Evolutionary conservation across 2,329 filamentous ascomycete species (phyloP).

Genomic region (Cladorrhinum sp.): DNA sequence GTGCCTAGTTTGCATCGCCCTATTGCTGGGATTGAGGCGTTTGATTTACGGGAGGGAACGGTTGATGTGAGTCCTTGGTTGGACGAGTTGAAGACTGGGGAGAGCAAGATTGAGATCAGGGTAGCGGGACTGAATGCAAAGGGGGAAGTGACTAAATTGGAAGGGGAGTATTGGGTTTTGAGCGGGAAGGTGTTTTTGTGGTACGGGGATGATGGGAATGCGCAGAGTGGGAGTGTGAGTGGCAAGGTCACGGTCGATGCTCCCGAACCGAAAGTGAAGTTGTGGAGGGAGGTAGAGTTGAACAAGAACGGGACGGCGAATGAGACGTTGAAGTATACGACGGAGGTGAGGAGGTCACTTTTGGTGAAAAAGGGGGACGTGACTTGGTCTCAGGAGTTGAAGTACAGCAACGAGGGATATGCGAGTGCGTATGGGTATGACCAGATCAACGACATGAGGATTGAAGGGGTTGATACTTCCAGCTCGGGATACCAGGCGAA

Average conservation of each 20-base stretch:
- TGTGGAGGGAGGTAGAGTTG: slow-evolving; percentile 28
- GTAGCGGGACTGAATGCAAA: slow-evolving; percentile 63
- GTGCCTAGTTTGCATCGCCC: slow-evolving; percentile 75
- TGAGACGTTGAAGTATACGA: slow-evolving; percentile 56
- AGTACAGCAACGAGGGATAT: slow-evolving; percentile 51
- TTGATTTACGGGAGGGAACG: slow-evolving; percentile 74
- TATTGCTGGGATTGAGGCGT: slow-evolving; percentile 73
- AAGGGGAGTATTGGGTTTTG: slow-evolving; percentile 69
- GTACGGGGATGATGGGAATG: slow-evolving; percentile 46
- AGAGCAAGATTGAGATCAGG: slow-evolving; percentile 54
- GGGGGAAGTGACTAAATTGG: slow-evolving; percentile 49
- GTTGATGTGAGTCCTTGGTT: slow-evolving; percentile 80
- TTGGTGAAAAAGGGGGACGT: slow-evolving; percentile 31
- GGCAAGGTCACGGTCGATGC: slow-evolving; percentile 22
- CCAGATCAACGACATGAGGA: slow-evolving; percentile 42
- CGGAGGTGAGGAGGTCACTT: slow-evolving; percentile 54
- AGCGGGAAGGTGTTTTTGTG: slow-evolving; percentile 81
- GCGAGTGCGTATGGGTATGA: slow-evolving; percentile 35
- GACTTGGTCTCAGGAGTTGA: slow-evolving; percentile 54
- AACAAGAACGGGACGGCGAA: slow-evolving; percentile 53
- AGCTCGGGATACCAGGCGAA: slow-evolving; percentile 31
- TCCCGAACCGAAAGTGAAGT: slow-evolving; percentile 43
- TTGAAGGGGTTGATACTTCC: slow-evolving; percentile 31
- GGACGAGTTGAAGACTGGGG: not conserved
- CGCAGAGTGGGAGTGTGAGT: slow-evolving; percentile 27